phyloP scores from a whole-genome alignment of 345 rosid species.

The Lepidium africanum region DNA sequence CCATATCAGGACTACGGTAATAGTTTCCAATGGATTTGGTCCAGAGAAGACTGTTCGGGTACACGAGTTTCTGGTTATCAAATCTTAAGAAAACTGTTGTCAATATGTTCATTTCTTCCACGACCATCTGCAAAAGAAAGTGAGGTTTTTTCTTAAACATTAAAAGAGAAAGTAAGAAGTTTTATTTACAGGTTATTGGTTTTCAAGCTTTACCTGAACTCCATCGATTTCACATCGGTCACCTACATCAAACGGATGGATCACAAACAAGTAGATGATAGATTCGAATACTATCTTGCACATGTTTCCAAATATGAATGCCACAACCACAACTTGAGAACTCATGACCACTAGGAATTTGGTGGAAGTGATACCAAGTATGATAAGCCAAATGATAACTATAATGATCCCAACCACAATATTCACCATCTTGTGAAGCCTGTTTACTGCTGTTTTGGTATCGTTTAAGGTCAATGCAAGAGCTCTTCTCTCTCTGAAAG shows the following conservation, averaged over 20 bases:
- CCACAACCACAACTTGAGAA: conserved; percentile 61
- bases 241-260: conserved; percentile 84
- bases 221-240: conserved; percentile 78
- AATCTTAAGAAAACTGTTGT: conserved; percentile 64
- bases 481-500: conserved; percentile 63
- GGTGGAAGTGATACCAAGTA: conserved; percentile 54
- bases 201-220: conserved; percentile 40
- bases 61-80: conserved; percentile 74
- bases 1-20: conserved; percentile 34
- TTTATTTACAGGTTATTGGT: not conserved
- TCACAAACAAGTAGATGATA: conserved; percentile 72
- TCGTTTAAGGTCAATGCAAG: conserved; percentile 68
- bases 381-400: conserved; percentile 44
- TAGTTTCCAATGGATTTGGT: conserved; percentile 39
- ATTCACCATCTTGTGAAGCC: conserved; percentile 71
- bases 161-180: not conserved
- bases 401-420: conserved; percentile 47
- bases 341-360: conserved; percentile 54
- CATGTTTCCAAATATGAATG: conserved; percentile 73
- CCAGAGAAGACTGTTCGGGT: conserved; percentile 62
- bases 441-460: conserved; percentile 70
- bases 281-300: conserved; percentile 78
- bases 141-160: not conserved
- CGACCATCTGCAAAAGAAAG: conserved; percentile 47
- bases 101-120: conserved; percentile 87